Conservation (phyloP, 2,329 filamentous ascomycete genomes). For the Didymella lethalis region DNA sequence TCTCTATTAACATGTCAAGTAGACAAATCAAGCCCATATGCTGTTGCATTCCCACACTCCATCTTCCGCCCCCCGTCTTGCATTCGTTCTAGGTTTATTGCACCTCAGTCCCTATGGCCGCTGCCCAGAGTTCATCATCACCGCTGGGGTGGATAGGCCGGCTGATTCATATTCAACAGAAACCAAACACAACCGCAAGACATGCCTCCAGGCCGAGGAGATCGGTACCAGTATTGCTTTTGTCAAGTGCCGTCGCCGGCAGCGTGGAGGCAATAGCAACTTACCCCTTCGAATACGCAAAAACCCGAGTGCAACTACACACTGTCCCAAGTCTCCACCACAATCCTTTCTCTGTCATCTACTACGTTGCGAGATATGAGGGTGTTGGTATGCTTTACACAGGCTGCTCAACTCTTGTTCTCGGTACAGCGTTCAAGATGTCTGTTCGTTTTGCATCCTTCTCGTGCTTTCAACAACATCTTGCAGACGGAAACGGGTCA, state of each 20-base stretch:
- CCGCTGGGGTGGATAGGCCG: not conserved
- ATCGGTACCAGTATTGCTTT: conserved; percentile 49
- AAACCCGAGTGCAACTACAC: conserved; percentile 45
- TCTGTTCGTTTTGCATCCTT: conserved; percentile 45
- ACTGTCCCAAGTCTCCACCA: conserved; percentile 11
- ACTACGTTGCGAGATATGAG: conserved; percentile 28
- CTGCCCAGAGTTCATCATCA: not conserved
- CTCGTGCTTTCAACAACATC: conserved; percentile 36
- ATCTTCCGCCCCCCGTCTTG: not conserved
- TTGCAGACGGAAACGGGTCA: conserved; percentile 37
- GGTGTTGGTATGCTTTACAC: conserved; percentile 43
- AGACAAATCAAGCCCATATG: not conserved
- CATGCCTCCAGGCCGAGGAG: conserved; percentile 6
- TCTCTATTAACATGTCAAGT: not conserved
- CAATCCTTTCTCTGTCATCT: conserved; percentile 37
- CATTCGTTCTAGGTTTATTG: not conserved
- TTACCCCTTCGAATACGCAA: conserved; percentile 48
- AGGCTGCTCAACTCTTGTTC: conserved; percentile 39
- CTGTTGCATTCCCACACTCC: not conserved
- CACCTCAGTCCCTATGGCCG: conserved; percentile 3
- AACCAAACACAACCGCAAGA: not conserved
- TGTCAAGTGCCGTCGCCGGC: conserved; percentile 62
- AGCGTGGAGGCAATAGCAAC: conserved; percentile 62
- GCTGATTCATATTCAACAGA: not conserved
- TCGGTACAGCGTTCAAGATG: conserved; percentile 44